phyloP scores from a whole-genome alignment of 2,329 filamentous ascomycete species.

The Fusarium mundagurra region DNA sequence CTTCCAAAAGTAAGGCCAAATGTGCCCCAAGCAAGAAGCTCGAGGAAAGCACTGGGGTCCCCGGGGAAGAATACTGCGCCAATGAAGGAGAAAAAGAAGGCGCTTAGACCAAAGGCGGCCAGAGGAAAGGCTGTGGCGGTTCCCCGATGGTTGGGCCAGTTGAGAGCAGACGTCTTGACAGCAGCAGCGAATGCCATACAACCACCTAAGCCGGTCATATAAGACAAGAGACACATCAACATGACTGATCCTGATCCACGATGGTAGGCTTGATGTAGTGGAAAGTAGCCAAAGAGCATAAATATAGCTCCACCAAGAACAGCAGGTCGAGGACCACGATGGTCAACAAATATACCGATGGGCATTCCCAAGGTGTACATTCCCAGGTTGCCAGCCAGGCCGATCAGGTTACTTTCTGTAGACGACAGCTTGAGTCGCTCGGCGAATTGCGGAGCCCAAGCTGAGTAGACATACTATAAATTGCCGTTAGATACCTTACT shows the following conservation, averaged over 20 bases:
- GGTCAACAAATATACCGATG: conserved; percentile 87
- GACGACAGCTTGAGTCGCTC: conserved; percentile 85
- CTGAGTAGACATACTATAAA: conserved; percentile 93
- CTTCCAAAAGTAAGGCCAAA: conserved; percentile 77
- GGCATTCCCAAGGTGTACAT: conserved; percentile 95
- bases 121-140: conserved; percentile 94
- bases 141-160: conserved; percentile 90
- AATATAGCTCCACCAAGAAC: conserved; percentile 78
- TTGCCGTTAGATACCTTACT: conserved; percentile 14
- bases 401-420: conserved; percentile 93
- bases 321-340: conserved; percentile 80
- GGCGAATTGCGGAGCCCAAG: conserved; percentile 96
- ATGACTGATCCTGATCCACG: conserved; percentile 68
- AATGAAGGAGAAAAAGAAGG: conserved; percentile 91
- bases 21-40: conserved; percentile 83
- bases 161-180: conserved; percentile 87
- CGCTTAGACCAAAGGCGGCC: conserved; percentile 92
- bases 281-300: conserved; percentile 84
- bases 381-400: conserved; percentile 84
- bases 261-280: conserved; percentile 82
- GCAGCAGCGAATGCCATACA: conserved; percentile 91
- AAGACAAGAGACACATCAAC: conserved; percentile 82
- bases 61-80: conserved; percentile 83
- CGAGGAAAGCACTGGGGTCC: conserved; percentile 82
- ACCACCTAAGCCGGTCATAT: conserved; percentile 86